These are phyloP conservation scores for Hydnomerulius pinastri DNA, from an alignment of 768 basidiomycete species.

Conservation along the genomic window DNA sequence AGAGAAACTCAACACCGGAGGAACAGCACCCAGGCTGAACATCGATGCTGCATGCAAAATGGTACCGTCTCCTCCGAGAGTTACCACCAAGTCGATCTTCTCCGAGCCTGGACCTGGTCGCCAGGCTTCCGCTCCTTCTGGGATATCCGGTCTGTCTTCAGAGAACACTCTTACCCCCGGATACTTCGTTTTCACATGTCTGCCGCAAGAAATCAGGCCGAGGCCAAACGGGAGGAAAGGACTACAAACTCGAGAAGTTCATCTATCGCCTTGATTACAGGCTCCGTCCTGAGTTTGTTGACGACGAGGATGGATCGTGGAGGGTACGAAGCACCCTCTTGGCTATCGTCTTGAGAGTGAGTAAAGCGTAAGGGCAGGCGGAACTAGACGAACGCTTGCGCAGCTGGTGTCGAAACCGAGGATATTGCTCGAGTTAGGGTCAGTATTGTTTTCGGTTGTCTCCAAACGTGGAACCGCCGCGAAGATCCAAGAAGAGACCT, in stretches of 20 bases:
- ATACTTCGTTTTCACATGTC: conserved; percentile 59
- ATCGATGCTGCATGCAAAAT: conserved; percentile 92
- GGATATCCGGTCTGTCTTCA: conserved; percentile 67
- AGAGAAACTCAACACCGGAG: conserved; percentile 70
- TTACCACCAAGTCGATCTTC: conserved; percentile 84
- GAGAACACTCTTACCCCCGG: conserved; percentile 65
- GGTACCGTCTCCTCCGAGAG: conserved; percentile 93
- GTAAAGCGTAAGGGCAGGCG: conserved; percentile 10
- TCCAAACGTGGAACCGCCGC: not conserved
- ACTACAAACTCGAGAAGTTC: conserved; percentile 64
- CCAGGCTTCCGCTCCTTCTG: conserved; percentile 67
- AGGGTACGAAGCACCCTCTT: conserved; percentile 30
- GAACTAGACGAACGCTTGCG: conserved; percentile 23
- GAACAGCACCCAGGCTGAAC: conserved; percentile 88
- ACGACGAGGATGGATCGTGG: conserved; percentile 73
- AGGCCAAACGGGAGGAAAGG: not conserved
- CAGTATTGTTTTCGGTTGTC: not conserved
- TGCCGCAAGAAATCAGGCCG: conserved; percentile 27
- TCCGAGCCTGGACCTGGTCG: conserved; percentile 51
- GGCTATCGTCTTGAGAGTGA: conserved; percentile 29
- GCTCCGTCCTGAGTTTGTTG: conserved; percentile 78
- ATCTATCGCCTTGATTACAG: conserved; percentile 75
- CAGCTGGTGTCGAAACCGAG: conserved; percentile 4
- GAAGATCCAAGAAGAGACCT: not conserved
- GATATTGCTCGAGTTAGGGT: conserved; percentile 16